Conservation (phyloP, 2,329 filamentous ascomycete genomes). For the Magnaporthiopsis incrustans region DNA sequence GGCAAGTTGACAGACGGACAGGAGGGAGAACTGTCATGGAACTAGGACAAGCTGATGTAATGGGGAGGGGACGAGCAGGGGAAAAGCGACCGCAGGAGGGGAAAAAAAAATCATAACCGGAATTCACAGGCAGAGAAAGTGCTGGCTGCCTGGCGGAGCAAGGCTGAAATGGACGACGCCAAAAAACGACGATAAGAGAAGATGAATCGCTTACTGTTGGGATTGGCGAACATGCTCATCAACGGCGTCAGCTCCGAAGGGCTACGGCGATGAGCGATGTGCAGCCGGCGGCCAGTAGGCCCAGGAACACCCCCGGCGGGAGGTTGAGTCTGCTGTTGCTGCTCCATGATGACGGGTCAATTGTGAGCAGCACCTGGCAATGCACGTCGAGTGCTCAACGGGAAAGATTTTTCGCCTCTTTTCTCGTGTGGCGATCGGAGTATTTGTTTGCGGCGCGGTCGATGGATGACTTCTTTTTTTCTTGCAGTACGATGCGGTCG, state of each 20-base stretch:
- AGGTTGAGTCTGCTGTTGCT: constrained; percentile 48
- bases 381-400: constrained; percentile 38
- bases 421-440: constrained; percentile 1
- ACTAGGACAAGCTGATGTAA: neutral
- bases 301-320: constrained; percentile 55
- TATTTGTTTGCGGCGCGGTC: neutral
- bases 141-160: neutral
- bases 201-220: constrained; percentile 46
- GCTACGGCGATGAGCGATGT: constrained; percentile 95
- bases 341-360: constrained; percentile 47
- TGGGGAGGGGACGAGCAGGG: neutral
- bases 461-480: neutral
- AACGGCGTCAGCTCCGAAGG: constrained; percentile 94
- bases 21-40: neutral
- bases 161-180: neutral
- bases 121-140: neutral
- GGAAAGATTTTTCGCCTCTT: neutral
- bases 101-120: neutral
- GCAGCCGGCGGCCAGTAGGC: constrained; percentile 78
- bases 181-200: neutral
- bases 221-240: constrained; percentile 80
- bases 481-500: neutral
- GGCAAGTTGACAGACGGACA: constrained; percentile 6
- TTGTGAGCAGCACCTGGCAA: constrained; percentile 6
- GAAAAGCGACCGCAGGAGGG: neutral